A percentile compares a stretch with the other conserved stretches of the same genome.
These are phyloP conservation scores for Rhizopogon rudus DNA, from an alignment of 768 basidiomycete genomes.

Conservation along the genomic window DNA sequence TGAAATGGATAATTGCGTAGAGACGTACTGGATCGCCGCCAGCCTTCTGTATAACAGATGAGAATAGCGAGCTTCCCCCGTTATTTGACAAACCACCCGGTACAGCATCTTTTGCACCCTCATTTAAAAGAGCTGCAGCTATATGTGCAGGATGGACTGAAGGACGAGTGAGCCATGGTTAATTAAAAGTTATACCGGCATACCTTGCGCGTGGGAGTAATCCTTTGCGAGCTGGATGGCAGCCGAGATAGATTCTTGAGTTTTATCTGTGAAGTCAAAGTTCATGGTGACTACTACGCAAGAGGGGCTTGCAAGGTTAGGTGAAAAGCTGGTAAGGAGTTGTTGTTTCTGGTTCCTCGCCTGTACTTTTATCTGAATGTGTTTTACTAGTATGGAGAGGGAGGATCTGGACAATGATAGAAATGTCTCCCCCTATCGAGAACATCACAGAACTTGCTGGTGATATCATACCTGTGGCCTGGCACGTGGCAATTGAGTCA, in stretches of 20 bases:
- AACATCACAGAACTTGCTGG: conserved; percentile 2
- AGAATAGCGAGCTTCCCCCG: conserved; percentile 57
- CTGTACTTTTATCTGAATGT: background rate
- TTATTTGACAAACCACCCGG: conserved; percentile 26
- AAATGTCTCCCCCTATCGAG: background rate
- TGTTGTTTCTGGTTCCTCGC: background rate
- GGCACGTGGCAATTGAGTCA: background rate
- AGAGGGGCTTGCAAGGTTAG: background rate
- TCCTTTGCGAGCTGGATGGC: conserved; percentile 82
- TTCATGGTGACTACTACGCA: conserved; percentile 27
- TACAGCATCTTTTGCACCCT: conserved; percentile 36
- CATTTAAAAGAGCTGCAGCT: conserved; percentile 75
- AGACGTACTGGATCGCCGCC: conserved; percentile 77
- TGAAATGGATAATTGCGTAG: background rate
- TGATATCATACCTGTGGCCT: background rate
- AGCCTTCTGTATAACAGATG: conserved; percentile 72
- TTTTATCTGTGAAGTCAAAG: conserved; percentile 84
- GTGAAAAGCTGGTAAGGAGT: background rate
- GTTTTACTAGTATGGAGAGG: background rate
- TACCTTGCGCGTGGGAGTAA: conserved; percentile 78
- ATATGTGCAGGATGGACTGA: conserved; percentile 82
- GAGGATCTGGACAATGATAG: background rate
- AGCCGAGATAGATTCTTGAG: conserved; percentile 61
- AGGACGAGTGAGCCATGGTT: conserved; percentile 4
- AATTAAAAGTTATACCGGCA: conserved; percentile 8